Conservation (phyloP, 2,329 filamentous ascomycete genomes). For the Monosporascus ibericus region DNA sequence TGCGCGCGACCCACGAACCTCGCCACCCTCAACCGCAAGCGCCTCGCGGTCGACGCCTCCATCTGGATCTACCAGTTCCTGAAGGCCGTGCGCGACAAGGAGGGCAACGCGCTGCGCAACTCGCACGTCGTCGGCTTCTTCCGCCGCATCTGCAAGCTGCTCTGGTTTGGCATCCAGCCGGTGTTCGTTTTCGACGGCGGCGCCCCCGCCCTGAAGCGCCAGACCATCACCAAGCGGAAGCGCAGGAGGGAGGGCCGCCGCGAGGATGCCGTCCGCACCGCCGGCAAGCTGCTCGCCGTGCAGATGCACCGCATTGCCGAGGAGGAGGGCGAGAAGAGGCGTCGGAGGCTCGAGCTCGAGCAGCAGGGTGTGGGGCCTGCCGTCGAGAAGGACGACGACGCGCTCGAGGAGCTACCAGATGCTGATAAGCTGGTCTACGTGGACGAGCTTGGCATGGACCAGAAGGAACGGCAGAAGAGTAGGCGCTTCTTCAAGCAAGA, state of each 20-base stretch:
- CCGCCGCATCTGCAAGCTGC: slow-evolving; percentile 91
- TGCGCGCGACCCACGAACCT: slow-evolving; percentile 94
- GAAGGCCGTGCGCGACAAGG: slow-evolving; percentile 96
- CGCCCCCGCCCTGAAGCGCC: slow-evolving; percentile 81
- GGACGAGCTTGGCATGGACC: slow-evolving; percentile 79
- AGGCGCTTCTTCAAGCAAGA: slow-evolving; percentile 87
- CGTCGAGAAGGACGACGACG: slow-evolving; percentile 36
- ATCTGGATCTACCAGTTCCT: slow-evolving; percentile 99
- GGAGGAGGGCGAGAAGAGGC: slow-evolving; percentile 69
- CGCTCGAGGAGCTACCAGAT: slow-evolving; percentile 63
- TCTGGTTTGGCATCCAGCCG: slow-evolving; percentile 93
- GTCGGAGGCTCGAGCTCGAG: slow-evolving; percentile 37
- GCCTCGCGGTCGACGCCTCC: slow-evolving; percentile 92
- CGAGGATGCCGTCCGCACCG: slow-evolving; percentile 88
- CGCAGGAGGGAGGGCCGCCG: slow-evolving; percentile 76
- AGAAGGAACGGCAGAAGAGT: slow-evolving; percentile 65
- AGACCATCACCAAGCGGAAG: slow-evolving; percentile 78
- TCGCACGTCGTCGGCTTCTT: slow-evolving; percentile 98
- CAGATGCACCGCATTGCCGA: slow-evolving; percentile 91
- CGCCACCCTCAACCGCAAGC: slow-evolving; percentile 91
- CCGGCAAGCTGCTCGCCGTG: slow-evolving; percentile 82
- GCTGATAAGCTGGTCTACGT: slow-evolving; percentile 74
- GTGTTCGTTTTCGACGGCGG: slow-evolving; percentile 98
- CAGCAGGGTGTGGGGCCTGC: slow-evolving; percentile 28
- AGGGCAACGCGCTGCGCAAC: slow-evolving; percentile 93